These are phyloP conservation scores for Ulvella scutata DNA, from an alignment of 139 green algal species.

Conservation along the genomic window DNA sequence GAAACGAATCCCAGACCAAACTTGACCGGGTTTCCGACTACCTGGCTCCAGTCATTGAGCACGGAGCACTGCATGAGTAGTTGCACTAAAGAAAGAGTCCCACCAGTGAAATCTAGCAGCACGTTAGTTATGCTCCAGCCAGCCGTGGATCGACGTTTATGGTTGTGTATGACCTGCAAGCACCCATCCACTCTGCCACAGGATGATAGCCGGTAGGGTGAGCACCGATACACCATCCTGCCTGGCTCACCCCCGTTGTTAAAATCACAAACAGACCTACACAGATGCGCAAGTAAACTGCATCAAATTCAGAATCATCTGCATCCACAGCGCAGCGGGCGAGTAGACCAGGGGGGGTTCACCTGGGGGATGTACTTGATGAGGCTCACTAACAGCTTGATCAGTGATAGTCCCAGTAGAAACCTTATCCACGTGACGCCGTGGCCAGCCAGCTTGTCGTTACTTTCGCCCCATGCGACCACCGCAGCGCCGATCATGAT, in stretches of 20 bases:
- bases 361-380: slow-evolving; percentile 45
- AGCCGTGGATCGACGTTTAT: slow-evolving; percentile 22
- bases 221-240: too few species aligned
- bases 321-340: slow-evolving; percentile 5
- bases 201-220: too few species aligned
- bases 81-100: slow-evolving; percentile 30
- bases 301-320: neutral
- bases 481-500: neutral
- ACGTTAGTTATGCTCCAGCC: slow-evolving; percentile 34
- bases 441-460: neutral
- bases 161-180: slow-evolving; percentile 31
- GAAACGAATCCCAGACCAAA: slow-evolving; percentile 35
- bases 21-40: slow-evolving; percentile 32
- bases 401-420: neutral
- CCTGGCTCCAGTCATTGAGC: slow-evolving; percentile 10
- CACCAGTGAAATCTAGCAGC: slow-evolving; percentile 41
- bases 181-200: neutral
- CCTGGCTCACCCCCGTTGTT: too few species aligned
- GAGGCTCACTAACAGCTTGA: slow-evolving; percentile 27
- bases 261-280: too few species aligned
- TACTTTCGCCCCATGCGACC: neutral
- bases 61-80: slow-evolving; percentile 22
- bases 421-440: neutral
- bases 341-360: slow-evolving; percentile 41
- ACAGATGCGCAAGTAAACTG: neutral